These are phyloP conservation scores for Uncinocarpus reesii DNA, from an alignment of 2,329 filamentous ascomycete genomes.

Conservation along the genomic window DNA sequence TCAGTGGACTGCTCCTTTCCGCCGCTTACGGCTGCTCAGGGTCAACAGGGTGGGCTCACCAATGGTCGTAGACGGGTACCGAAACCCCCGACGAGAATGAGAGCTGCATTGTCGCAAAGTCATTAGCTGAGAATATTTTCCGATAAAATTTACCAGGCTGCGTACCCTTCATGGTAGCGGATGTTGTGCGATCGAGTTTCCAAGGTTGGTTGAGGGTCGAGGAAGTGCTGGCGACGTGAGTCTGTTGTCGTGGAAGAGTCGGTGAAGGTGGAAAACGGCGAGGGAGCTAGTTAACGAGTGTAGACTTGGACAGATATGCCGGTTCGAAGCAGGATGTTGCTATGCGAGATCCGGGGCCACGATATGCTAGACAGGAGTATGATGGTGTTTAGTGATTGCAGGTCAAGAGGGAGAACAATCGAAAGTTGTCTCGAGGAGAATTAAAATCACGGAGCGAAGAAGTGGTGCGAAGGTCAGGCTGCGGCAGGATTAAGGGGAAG, in stretches of 20 bases:
- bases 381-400: neutral
- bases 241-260: neutral
- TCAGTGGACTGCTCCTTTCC: constrained; percentile 1
- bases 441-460: neutral
- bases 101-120: constrained; percentile 47
- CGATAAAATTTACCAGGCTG: neutral
- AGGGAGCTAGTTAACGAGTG: constrained; percentile 2
- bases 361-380: too few relatives aligned
- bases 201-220: neutral
- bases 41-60: constrained; percentile 45
- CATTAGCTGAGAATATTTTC: neutral
- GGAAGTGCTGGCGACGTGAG: neutral
- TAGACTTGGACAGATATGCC: neutral
- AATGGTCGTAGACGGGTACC: constrained; percentile 94
- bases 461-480: neutral
- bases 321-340: neutral
- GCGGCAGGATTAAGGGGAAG: neutral
- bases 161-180: constrained; percentile 37
- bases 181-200: neutral
- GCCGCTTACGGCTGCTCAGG: constrained; percentile 13
- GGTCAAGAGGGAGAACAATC: neutral
- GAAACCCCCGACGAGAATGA: constrained; percentile 98
- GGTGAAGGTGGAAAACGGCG: neutral
- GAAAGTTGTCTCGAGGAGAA: neutral
- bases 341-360: too few relatives aligned